These are phyloP conservation scores for Fusarium concolor DNA, from an alignment of 2,329 filamentous ascomycete genomes.

Conservation along the genomic window DNA sequence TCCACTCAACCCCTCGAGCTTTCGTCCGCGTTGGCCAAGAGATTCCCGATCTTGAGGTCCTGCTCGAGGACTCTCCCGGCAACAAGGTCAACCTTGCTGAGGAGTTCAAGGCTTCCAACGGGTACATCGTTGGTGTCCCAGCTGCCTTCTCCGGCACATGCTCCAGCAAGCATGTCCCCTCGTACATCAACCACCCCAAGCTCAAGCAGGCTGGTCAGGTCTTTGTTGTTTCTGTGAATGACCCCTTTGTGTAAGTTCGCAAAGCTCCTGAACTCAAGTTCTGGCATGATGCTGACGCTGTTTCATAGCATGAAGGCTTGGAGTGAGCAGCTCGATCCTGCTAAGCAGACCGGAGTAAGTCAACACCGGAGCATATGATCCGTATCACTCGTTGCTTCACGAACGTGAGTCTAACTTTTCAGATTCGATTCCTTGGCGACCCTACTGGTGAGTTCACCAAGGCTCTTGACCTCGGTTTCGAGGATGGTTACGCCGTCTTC, in stretches of 20 bases:
- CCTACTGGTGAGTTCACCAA: conserved; percentile 83
- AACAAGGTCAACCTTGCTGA: conserved; percentile 90
- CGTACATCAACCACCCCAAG: conserved; percentile 83
- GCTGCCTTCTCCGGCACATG: conserved; percentile 76
- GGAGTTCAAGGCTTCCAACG: conserved; percentile 77
- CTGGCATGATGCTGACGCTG: conserved; percentile 10
- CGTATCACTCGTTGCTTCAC: neutral
- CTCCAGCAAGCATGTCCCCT: conserved; percentile 79
- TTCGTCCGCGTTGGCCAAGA: conserved; percentile 82
- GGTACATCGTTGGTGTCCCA: conserved; percentile 86
- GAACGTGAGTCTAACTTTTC: conserved; percentile 8
- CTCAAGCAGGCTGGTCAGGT: conserved; percentile 84
- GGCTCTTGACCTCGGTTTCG: conserved; percentile 85
- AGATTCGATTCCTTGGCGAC: conserved; percentile 93
- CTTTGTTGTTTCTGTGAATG: conserved; percentile 93
- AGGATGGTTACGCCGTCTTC: conserved; percentile 75
- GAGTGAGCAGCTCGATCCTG: conserved; percentile 80
- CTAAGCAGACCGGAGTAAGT: conserved; percentile 79
- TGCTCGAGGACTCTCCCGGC: conserved; percentile 87
- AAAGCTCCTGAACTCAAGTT: neutral
- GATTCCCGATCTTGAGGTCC: conserved; percentile 80
- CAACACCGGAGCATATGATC: neutral
- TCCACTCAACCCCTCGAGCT: conserved; percentile 72
- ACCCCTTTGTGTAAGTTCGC: conserved; percentile 86
- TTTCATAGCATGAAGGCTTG: conserved; percentile 85